Evolutionary conservation across 352 stramenopile genomes (phyloP), one percentile per base, ranked within the genome.

Genomic region (Phytophthora crassamura): DNA sequence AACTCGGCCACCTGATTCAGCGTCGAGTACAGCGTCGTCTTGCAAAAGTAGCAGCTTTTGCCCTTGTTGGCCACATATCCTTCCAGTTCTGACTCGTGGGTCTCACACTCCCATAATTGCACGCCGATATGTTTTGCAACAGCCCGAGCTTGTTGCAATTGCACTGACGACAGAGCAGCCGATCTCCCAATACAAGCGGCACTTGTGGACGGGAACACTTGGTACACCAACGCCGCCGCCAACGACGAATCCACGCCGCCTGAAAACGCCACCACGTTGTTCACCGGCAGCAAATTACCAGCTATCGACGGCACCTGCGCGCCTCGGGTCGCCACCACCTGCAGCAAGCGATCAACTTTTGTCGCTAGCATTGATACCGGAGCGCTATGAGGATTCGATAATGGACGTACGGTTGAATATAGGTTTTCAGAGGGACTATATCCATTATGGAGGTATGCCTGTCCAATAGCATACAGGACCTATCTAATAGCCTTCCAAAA

Each of bases 241-340:
- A 99, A 69, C 16, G 91, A 98, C 33, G 96, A 99, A 79, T 99
- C 97, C 6, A 99, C 93, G 15, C 97, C 97, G 34, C 97, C 97
- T 1, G 92, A 98, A 64, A 91, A 98, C n/a, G 93, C 93, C 15
- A 97, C 75, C 11, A 98, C 74, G 51, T 98, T 82, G 64, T 71
- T 81, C 28, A 74, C 72, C 41, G 63, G 66, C 36, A 38, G 48
- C 32, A 38, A 43, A 20, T 43, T 20, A 25, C 38, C 33, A 5
- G 20, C 1, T 18, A 41, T 30, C 10, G 40, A n/a, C 10, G 47
- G 43, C 4, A 33, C 11, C 3, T 8, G 20, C 14, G 71, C 62
- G 9, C 71, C 78, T 41, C 68, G 72, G 10, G 66, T 52, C 12
- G 76, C 80, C 34, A 89, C 63, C 16, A 75, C 39, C 15, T 53